A percentile compares a stretch with the other conserved stretches of the same genome.
These are phyloP conservation scores for Biancaea sappan DNA, from an alignment of 306 rosid genomes.

Conservation along the genomic window DNA sequence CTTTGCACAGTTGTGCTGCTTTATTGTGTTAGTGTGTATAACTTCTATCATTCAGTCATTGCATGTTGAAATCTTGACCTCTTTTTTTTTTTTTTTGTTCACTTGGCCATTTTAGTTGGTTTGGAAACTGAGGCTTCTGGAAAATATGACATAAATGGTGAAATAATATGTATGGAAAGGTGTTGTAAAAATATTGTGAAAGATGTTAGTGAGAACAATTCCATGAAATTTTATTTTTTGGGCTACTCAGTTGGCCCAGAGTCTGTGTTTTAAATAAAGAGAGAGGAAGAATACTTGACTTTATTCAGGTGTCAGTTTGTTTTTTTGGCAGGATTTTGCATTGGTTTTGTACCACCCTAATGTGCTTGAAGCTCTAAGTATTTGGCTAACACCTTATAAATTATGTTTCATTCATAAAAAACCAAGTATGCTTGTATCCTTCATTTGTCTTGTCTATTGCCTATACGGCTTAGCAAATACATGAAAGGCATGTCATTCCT, in stretches of 20 bases:
- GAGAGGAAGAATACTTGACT: background rate
- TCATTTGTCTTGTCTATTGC: background rate
- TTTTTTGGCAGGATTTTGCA: background rate
- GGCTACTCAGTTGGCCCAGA: background rate
- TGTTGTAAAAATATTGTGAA: background rate
- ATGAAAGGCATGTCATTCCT: background rate
- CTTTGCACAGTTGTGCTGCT: background rate
- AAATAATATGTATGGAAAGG: background rate
- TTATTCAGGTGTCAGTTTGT: background rate
- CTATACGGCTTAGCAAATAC: background rate
- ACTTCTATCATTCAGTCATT: background rate
- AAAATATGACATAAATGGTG: background rate
- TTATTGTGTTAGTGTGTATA: constrained; percentile 23
- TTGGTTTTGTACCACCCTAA: background rate
- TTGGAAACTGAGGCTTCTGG: background rate
- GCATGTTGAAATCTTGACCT: constrained; percentile 1
- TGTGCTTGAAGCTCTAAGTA: background rate
- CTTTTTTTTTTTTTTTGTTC: background rate
- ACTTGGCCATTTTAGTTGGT: background rate
- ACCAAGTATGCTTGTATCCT: background rate
- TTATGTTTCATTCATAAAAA: background rate
- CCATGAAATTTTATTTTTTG: background rate
- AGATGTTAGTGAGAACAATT: background rate
- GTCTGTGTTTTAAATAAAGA: background rate
- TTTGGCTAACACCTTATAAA: background rate